Evolutionary conservation across 106 monocot genomes (phyloP).

Genomic region (Dioscorea dumetorum): DNA sequence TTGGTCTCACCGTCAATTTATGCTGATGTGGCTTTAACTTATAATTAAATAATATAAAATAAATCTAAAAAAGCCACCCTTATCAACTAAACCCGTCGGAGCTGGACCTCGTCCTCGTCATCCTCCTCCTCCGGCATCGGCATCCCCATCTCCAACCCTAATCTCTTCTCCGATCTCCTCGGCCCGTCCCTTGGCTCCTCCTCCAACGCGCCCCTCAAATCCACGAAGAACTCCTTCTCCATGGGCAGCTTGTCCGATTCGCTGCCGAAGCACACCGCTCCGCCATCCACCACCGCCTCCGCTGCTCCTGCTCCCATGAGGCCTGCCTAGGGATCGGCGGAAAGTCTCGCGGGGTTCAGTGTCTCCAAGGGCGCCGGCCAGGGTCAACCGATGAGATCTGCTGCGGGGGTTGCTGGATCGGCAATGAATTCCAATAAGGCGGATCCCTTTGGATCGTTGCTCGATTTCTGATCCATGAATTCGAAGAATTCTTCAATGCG

Average conservation of each 20-base stretch:
- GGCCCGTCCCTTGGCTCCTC: conserved; percentile 64
- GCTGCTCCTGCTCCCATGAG: conserved; percentile 8
- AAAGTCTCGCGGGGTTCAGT: conserved; percentile 4
- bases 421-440: conserved; percentile 24
- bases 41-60: no score
- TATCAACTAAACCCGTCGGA: no score
- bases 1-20: no score
- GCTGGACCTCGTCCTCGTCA: conserved; percentile 32
- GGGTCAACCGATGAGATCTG: conserved; percentile 37
- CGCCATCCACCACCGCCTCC: neutral
- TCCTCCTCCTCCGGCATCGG: conserved; percentile 40
- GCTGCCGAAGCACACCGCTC: conserved; percentile 40
- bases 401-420: neutral
- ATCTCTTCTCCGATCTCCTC: conserved; percentile 84
- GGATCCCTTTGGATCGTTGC: conserved; percentile 78
- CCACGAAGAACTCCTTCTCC: conserved; percentile 32
- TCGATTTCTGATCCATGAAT: conserved; percentile 43
- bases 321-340: conserved; percentile 19
- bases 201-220: conserved; percentile 57
- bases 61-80: no score
- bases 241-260: conserved; percentile 51
- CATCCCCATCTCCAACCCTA: conserved; percentile 46
- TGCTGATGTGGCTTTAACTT: no score
- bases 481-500: conserved; percentile 13
- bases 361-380: conserved; percentile 9